Conservation (phyloP, 495 filamentous ascomycete genomes). For the Daldinia decipiens region DNA sequence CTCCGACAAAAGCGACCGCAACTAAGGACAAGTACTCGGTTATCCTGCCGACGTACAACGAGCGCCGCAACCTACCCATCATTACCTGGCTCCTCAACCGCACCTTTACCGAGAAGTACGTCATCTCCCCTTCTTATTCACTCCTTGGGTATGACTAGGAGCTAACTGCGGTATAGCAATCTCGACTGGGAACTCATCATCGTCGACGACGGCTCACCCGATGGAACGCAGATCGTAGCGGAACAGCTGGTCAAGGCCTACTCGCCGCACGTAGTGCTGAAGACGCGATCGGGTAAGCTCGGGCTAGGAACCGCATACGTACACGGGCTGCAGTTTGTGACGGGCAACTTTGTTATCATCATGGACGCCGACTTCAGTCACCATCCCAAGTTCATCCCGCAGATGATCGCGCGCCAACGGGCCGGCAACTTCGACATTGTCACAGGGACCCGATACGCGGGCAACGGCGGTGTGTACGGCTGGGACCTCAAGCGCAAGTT, state of each 20-base stretch:
- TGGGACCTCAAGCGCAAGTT: constrained; percentile 98
- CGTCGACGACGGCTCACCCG: constrained; percentile 96
- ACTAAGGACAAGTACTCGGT: constrained; percentile 87
- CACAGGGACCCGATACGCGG: constrained; percentile 92
- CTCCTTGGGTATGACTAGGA: background rate
- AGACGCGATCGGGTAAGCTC: constrained; percentile 90
- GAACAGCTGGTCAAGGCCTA: constrained; percentile 89
- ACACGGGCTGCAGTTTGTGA: constrained; percentile 86
- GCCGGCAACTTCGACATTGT: constrained; percentile 88
- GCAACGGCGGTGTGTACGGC: constrained; percentile 90
- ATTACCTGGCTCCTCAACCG: constrained; percentile 91
- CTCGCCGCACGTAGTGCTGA: constrained; percentile 79
- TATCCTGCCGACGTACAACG: constrained; percentile 98
- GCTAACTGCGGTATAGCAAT: constrained; percentile 64
- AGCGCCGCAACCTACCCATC: constrained; percentile 95
- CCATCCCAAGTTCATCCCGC: constrained; percentile 94
- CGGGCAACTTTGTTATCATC: constrained; percentile 96
- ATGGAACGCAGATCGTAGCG: constrained; percentile 90
- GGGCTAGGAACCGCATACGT: constrained; percentile 97
- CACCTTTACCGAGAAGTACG: constrained; percentile 86
- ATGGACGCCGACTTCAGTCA: constrained; percentile 99
- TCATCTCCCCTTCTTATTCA: background rate
- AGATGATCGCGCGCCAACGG: constrained; percentile 83
- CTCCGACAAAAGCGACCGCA: constrained; percentile 48
- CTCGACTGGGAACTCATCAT: constrained; percentile 97